Percentiles rank a stretch among this genome's conserved stretches.
Evolutionary conservation across 2,329 filamentous ascomycete genomes (phyloP).

Genomic region (Hymenoscyphus albidus): DNA sequence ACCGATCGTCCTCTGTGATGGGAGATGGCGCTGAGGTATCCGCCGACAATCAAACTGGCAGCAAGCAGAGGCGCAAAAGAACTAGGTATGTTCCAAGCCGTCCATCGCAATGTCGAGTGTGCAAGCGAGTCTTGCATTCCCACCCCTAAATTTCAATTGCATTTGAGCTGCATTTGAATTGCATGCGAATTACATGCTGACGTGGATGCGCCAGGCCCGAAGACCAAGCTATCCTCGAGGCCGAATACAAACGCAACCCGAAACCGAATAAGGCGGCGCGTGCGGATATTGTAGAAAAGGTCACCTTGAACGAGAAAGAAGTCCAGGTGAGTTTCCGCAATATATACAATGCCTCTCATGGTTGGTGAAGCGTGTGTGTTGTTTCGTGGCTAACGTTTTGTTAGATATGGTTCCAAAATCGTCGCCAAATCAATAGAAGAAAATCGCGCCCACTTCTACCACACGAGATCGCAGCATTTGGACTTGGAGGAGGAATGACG

Average conservation of each 20-base stretch:
- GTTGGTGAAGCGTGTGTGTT: constrained; percentile 17
- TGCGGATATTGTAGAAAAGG: constrained; percentile 76
- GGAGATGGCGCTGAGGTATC: constrained; percentile 26
- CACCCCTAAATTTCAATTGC: not conserved
- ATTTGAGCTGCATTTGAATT: not conserved
- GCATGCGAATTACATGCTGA: constrained; percentile 17
- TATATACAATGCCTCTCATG: constrained; percentile 7
- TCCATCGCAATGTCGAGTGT: not conserved
- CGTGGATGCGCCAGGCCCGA: constrained; percentile 58
- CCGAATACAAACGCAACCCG: constrained; percentile 77
- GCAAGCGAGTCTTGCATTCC: not conserved
- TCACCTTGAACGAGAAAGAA: constrained; percentile 84
- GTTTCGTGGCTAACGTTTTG: constrained; percentile 17
- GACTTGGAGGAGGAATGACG: constrained; percentile 45
- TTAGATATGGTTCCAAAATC: constrained; percentile 97
- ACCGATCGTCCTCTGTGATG: constrained; percentile 17
- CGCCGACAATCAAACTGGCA: constrained; percentile 36
- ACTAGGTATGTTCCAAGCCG: constrained; percentile 51
- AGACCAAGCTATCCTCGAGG: constrained; percentile 84
- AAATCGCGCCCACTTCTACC: constrained; percentile 80
- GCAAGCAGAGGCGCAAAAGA: constrained; percentile 52
- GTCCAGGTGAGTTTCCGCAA: constrained; percentile 70
- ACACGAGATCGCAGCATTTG: constrained; percentile 66
- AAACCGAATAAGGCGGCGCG: constrained; percentile 91
- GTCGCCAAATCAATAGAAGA: constrained; percentile 85